These are phyloP conservation scores for Citropsis articulata DNA, from an alignment of 345 rosid species.

Conservation along the genomic window DNA sequence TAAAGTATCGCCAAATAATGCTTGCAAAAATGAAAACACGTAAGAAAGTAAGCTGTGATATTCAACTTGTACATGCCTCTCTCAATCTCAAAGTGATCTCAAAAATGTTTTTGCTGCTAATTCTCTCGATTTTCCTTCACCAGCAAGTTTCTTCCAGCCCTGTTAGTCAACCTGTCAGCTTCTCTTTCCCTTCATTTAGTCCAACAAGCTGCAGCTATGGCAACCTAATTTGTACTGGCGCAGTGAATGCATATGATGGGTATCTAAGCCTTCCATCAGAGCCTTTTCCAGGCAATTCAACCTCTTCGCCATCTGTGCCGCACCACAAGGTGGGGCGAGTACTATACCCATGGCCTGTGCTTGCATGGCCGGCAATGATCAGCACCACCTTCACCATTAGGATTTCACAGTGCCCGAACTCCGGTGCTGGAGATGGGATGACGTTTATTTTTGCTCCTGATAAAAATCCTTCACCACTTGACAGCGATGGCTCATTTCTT, in stretches of 20 bases:
- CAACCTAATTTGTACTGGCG: constrained; percentile 30
- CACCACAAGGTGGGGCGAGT: constrained; percentile 24
- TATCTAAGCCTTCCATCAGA: constrained; percentile 30
- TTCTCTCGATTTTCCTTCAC: no score
- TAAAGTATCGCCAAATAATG: no score
- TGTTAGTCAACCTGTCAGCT: not conserved
- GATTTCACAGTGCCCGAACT: constrained; percentile 18
- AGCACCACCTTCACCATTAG: constrained; percentile 31
- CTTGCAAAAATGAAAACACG: no score
- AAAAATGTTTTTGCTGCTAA: no score
- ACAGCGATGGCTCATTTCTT: not conserved
- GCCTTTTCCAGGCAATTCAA: not conserved
- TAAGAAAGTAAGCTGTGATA: no score
- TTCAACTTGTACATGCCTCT: no score
- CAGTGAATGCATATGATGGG: constrained; percentile 13
- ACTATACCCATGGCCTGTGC: constrained; percentile 20
- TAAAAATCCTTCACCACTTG: constrained; percentile 17
- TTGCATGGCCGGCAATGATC: constrained; percentile 35
- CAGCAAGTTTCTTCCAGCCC: constrained; percentile 9
- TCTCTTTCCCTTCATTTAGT: constrained; percentile 27
- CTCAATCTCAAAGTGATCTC: no score
- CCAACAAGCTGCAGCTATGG: constrained; percentile 18
- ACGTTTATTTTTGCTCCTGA: constrained; percentile 30
- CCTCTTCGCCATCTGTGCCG: not conserved
- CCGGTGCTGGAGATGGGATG: constrained; percentile 28